Conservation (phyloP, 2,329 filamentous ascomycete species). For the Lecanicillium sp. region DNA sequence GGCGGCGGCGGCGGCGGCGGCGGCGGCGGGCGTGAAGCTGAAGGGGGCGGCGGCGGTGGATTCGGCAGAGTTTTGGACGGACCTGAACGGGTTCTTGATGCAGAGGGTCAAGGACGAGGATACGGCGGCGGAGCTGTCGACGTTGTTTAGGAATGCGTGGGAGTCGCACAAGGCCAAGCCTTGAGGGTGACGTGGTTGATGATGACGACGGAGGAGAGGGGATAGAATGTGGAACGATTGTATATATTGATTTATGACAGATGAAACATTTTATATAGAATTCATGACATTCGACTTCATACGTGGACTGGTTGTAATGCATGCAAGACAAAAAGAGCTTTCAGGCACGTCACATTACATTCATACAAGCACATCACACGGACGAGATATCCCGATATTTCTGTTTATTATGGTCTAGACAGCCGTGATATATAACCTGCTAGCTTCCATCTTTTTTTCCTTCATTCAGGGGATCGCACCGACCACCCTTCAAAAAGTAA, state of each 20-base stretch:
- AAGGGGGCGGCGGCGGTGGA: slow-evolving; percentile 35
- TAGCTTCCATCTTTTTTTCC: slow-evolving; percentile 8
- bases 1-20: slow-evolving; percentile 25
- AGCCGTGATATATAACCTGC: slow-evolving; percentile 13
- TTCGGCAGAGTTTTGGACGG: slow-evolving; percentile 76
- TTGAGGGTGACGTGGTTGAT: slow-evolving; percentile 13
- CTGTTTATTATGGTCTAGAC: slow-evolving; percentile 5
- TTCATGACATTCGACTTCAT: no score
- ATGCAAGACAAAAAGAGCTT: no score
- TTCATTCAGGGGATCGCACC: no score
- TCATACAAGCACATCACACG: background rate
- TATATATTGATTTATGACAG: background rate
- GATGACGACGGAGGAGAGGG: no score
- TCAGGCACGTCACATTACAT: background rate
- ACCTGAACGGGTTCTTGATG: slow-evolving; percentile 73
- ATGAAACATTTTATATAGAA: background rate
- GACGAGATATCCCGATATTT: background rate
- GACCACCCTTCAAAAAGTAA: no score
- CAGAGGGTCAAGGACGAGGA: slow-evolving; percentile 70
- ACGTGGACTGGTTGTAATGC: no score
- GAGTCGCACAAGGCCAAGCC: slow-evolving; percentile 37
- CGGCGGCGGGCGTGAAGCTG: slow-evolving; percentile 11
- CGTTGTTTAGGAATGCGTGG: slow-evolving; percentile 68
- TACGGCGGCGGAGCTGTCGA: slow-evolving; percentile 57
- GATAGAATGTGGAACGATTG: background rate